Percentiles rank a stretch among this genome's conserved stretches.
These are phyloP conservation scores for Phlebiopsis flavidoalba DNA, from an alignment of 768 basidiomycete genomes.

Conservation along the genomic window DNA sequence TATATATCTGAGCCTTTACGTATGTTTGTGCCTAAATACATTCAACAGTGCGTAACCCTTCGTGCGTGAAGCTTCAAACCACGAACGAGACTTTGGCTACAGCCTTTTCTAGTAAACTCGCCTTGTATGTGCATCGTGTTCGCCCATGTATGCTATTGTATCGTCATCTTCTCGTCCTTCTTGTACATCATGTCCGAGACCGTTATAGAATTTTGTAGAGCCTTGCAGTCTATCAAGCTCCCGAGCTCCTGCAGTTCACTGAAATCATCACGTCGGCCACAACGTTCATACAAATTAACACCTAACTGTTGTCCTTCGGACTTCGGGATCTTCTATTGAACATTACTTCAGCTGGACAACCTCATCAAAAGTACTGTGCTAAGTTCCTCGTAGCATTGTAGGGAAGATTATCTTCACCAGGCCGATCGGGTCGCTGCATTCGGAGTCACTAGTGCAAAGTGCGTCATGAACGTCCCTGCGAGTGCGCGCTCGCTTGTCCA, in stretches of 20 bases:
- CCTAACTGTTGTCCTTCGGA: slow-evolving; percentile 97
- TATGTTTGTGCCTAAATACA: neutral
- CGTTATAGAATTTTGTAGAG: too few species aligned
- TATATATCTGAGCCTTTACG: neutral
- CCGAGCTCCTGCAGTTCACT: slow-evolving; percentile 73
- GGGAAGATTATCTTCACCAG: slow-evolving; percentile 98
- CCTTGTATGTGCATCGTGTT: slow-evolving; percentile 99
- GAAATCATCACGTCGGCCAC: too few species aligned
- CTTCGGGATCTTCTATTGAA: slow-evolving; percentile 95
- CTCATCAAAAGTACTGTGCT: slow-evolving; percentile 96
- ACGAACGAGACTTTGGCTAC: slow-evolving; percentile 96
- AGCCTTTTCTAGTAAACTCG: slow-evolving; percentile 99
- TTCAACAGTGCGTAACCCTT: slow-evolving; percentile 91
- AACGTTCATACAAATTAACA: slow-evolving; percentile 99
- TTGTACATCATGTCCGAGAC: neutral
- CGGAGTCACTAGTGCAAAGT: too few species aligned
- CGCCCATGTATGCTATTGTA: slow-evolving; percentile 69
- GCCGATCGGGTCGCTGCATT: slow-evolving; percentile 84
- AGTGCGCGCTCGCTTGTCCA: too few species aligned
- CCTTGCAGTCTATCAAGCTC: slow-evolving; percentile 95
- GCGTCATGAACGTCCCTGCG: too few species aligned
- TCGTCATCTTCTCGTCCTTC: neutral
- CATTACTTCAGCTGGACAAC: slow-evolving; percentile 95
- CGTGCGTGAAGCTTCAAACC: slow-evolving; percentile 95
- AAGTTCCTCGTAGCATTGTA: slow-evolving; percentile 99